Base-by-base conservation (phyloP, 805 yeast species). In the Candida yuanshanica region DNA sequence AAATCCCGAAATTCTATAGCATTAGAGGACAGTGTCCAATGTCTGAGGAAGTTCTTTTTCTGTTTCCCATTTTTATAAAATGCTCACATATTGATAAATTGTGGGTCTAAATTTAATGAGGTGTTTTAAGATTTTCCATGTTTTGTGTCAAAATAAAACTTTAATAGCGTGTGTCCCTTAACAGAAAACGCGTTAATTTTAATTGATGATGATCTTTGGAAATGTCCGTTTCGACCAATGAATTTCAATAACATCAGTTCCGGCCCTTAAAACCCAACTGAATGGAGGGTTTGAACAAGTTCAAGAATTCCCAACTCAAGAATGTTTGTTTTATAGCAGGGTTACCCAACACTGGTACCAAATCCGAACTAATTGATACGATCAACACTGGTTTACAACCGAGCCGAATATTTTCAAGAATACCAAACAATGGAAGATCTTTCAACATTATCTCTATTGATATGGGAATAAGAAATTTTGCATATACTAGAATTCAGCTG, bases 391-490 rank as follows among this genome's bases (percentile, higher is more conserved):
- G 31, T n/a, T 35, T 49, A 20, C 16, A 16, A 22, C 17, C 35
- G 8, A 33, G 26, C n/a, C 41, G 49, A 5, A 44, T 38, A 1
- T 39, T 51, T 26, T 39, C 41, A 11, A 33, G 44, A 8, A 42
- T 34, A 4, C 58, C 58, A 1, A 52, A 49, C 27, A 36, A 49
- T 20, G 44, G 55, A 2, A 45, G 48, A 2, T 37, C 37, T 14
- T 45, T 58, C 35, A 47, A 48, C 14, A 43, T 66, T 4, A 43
- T 62, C 4, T 59, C 70, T 0, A 58, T 67, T 9, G 72, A 67
- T 42, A 55, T 63, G 44, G 72, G 72, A 3, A 48, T 66, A 7
- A 49, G 59, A 2, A 67, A 67, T 48, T 65, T 66, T 41, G 61
- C 69, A 2, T 53, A 44, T 16, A 33, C 62, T 2, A 49, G 50